Evolutionary conservation across 148 eudicot species (phyloP).

Genomic region (Cornus florida): DNA sequence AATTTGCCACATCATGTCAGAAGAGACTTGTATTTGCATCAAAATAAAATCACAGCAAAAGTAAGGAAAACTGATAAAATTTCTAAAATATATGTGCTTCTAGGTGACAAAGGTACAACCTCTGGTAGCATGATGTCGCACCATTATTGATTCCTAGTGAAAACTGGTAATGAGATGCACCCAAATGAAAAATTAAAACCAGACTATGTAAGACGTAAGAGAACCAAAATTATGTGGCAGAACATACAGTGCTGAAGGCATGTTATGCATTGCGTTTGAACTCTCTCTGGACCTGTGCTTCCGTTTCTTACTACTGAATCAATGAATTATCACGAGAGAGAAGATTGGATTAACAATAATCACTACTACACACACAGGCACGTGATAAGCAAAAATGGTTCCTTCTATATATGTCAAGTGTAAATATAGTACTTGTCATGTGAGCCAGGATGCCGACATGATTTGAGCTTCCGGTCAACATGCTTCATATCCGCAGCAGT

Average conservation of each 20-base stretch:
- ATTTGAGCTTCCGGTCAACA: constrained; percentile 84
- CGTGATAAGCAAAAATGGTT: no score
- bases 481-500: constrained; percentile 67
- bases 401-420: neutral
- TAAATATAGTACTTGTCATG: constrained; percentile 70
- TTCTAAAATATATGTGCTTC: neutral
- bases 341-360: constrained; percentile 1
- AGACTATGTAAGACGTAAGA: neutral
- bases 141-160: neutral
- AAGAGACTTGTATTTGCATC: no score
- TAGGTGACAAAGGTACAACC: neutral
- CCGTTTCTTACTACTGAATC: constrained; percentile 75
- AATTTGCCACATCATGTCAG: no score
- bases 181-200: neutral
- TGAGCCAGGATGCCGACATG: constrained; percentile 78
- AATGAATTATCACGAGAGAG: constrained; percentile 11
- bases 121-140: neutral
- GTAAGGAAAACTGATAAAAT: neutral
- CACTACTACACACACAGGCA: neutral
- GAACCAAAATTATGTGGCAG: neutral
- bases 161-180: neutral
- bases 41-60: no score
- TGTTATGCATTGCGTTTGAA: constrained; percentile 38
- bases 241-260: neutral
- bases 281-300: constrained; percentile 80